Percentiles rank a stretch among this genome's conserved stretches.
phyloP scores from a whole-genome alignment of 108 stramenopile species.

The Fragilaria crotonensis region DNA sequence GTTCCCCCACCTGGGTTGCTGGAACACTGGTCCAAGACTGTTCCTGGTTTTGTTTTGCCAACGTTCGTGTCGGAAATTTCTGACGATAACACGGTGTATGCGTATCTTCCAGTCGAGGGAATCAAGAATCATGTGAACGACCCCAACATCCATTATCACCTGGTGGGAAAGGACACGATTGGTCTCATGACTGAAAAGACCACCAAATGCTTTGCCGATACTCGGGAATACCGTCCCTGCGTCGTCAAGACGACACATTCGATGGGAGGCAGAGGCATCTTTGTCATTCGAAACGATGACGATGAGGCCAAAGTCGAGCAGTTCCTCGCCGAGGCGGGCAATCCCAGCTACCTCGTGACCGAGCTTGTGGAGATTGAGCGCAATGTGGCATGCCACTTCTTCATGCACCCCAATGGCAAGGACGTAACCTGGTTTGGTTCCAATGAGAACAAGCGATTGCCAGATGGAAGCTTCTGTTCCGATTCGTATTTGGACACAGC shows the following conservation, averaged over 20 bases:
- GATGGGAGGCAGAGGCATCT: conserved; percentile 28
- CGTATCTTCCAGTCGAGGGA: conserved; percentile 22
- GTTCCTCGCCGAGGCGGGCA: conserved; percentile 19
- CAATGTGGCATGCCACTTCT: conserved; percentile 32
- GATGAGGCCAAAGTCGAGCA: conserved; percentile 22
- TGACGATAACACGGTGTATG: conserved; percentile 13
- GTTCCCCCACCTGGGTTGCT: conserved; percentile 14
- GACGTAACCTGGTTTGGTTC: conserved; percentile 24
- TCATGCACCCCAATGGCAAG: conserved; percentile 23
- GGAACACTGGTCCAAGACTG: conserved; percentile 18
- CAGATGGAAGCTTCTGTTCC: conserved; percentile 18
- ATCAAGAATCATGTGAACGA: conserved; percentile 27
- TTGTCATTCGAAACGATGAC: conserved; percentile 28
- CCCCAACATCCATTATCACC: conserved; percentile 20
- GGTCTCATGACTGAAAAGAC: conserved; percentile 29
- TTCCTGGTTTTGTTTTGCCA: conserved; percentile 13
- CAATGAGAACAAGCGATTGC: conserved; percentile 23
- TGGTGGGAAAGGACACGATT: conserved; percentile 30
- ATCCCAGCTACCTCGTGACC: conserved; percentile 23
- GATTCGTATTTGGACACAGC: conserved; percentile 20
- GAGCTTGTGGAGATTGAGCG: conserved; percentile 27
- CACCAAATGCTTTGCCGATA: conserved; percentile 25
- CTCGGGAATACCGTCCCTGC: conserved; percentile 18
- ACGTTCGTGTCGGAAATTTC: conserved; percentile 11
- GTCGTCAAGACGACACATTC: conserved; percentile 34